phyloP scores from a whole-genome alignment of 805 yeast species.

The Sugiyamaella valdiviana region DNA sequence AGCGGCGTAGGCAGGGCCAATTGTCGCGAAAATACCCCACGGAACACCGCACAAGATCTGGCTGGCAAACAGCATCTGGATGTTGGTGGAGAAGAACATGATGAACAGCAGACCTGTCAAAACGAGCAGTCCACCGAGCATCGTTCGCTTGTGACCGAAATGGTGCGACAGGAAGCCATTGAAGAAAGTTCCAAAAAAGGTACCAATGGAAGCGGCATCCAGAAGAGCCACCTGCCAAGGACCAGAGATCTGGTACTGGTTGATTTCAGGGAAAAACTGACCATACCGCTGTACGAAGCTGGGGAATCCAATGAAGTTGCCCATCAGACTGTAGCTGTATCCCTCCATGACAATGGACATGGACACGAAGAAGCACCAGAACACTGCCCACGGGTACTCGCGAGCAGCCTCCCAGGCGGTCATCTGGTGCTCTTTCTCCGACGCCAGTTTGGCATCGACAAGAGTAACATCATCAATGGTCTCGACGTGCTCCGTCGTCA shows the following conservation, averaged over 20 bases:
- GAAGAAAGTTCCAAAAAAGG: conserved; percentile 38
- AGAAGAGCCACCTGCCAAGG: conserved; percentile 37
- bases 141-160: conserved; percentile 41
- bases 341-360: conserved; percentile 45
- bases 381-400: conserved; percentile 40
- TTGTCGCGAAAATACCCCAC: conserved; percentile 49
- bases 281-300: conserved; percentile 15
- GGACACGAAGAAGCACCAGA: conserved; percentile 43
- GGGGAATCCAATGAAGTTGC: conserved; percentile 35
- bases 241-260: conserved; percentile 9
- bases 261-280: conserved; percentile 20
- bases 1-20: conserved; percentile 48
- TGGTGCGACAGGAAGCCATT: conserved; percentile 42
- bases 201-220: conserved; percentile 27
- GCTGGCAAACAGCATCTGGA: conserved; percentile 21
- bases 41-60: conserved; percentile 28
- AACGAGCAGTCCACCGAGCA: conserved; percentile 21
- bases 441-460: not conserved
- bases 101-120: conserved; percentile 20
- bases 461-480: not conserved
- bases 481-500: not conserved
- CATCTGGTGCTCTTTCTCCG: conserved; percentile 7
- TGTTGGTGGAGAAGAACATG: conserved; percentile 38
- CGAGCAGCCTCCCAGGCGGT: conserved; percentile 31
- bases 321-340: conserved; percentile 38